Percentiles rank a stretch among this genome's conserved stretches.
phyloP scores from a whole-genome alignment of 768 basidiomycete species.

The Crepidotus variabilis region DNA sequence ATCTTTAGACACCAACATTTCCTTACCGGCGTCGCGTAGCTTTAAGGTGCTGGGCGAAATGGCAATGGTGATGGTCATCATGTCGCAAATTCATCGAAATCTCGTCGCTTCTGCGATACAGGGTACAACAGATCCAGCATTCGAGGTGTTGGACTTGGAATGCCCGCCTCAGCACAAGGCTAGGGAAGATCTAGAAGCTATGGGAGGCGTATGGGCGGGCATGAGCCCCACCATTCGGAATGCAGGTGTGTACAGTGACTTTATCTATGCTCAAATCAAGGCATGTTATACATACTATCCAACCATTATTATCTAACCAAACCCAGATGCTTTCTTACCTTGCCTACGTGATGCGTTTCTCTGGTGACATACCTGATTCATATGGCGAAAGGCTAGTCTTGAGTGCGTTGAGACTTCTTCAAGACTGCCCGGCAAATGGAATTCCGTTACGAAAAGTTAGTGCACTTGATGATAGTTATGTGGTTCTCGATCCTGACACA shows the following conservation, averaged over 20 bases:
- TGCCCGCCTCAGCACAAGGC: slow-evolving; percentile 79
- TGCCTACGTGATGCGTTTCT: slow-evolving; percentile 78
- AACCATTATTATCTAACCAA: slow-evolving; percentile 6
- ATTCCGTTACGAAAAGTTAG: slow-evolving; percentile 77
- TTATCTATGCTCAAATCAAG: slow-evolving; percentile 89
- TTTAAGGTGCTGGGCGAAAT: slow-evolving; percentile 95
- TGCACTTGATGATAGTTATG: neutral
- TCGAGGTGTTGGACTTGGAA: slow-evolving; percentile 74
- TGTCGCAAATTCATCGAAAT: slow-evolving; percentile 76
- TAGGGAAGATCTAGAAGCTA: slow-evolving; percentile 74
- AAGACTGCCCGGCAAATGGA: slow-evolving; percentile 89
- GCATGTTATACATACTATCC: slow-evolving; percentile 30
- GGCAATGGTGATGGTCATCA: slow-evolving; percentile 86
- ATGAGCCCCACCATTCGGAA: slow-evolving; percentile 78
- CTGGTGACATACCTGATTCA: slow-evolving; percentile 56
- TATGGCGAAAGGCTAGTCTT: slow-evolving; percentile 81
- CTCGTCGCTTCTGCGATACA: slow-evolving; percentile 65
- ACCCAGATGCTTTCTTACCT: slow-evolving; percentile 84
- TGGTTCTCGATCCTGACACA: slow-evolving; percentile 11
- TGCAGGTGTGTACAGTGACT: slow-evolving; percentile 69
- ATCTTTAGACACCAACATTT: slow-evolving; percentile 47
- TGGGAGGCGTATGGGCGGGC: slow-evolving; percentile 80
- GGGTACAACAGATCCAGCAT: slow-evolving; percentile 70
- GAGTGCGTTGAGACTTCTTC: slow-evolving; percentile 79
- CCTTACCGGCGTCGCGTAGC: slow-evolving; percentile 74